These are phyloP conservation scores for Spatholobus suberectus DNA, from an alignment of 306 rosid genomes.

Conservation along the genomic window DNA sequence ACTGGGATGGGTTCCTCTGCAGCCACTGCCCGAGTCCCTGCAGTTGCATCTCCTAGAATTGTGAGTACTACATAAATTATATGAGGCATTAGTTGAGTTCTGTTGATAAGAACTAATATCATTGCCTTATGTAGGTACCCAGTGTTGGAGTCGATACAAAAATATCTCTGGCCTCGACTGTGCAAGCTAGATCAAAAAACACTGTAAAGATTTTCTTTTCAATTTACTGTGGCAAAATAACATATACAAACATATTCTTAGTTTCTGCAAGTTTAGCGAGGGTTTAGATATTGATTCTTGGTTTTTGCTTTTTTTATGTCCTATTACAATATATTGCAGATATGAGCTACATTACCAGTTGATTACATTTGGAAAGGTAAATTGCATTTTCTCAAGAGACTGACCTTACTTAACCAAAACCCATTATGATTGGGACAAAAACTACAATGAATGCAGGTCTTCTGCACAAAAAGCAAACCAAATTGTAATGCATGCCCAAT, in stretches of 20 bases:
- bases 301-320: slow-evolving; percentile 6
- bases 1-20: slow-evolving; percentile 99
- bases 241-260: background rate
- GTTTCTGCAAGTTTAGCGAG: slow-evolving; percentile 20
- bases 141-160: slow-evolving; percentile 90
- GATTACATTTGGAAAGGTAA: slow-evolving; percentile 99
- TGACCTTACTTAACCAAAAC: slow-evolving; percentile 34
- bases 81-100: slow-evolving; percentile 20
- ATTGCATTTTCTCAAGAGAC: slow-evolving; percentile 33
- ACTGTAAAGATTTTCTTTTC: slow-evolving; percentile 59
- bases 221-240: slow-evolving; percentile 24
- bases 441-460: slow-evolving; percentile 70
- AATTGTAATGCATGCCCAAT: slow-evolving; percentile 99
- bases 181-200: slow-evolving; percentile 99
- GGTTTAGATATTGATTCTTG: slow-evolving; percentile 1
- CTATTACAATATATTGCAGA: slow-evolving; percentile 58
- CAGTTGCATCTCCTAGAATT: slow-evolving; percentile 98
- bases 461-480: slow-evolving; percentile 96
- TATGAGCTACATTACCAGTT: slow-evolving; percentile 98
- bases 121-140: slow-evolving; percentile 80
- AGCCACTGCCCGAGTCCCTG: slow-evolving; percentile 97
- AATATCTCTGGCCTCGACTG: slow-evolving; percentile 97
- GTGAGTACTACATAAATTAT: slow-evolving; percentile 61
- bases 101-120: slow-evolving; percentile 42
- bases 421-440: slow-evolving; percentile 36